phyloP scores from a whole-genome alignment of 192 early-diverging fungal genomes.

The Oehlia diaphana region DNA sequence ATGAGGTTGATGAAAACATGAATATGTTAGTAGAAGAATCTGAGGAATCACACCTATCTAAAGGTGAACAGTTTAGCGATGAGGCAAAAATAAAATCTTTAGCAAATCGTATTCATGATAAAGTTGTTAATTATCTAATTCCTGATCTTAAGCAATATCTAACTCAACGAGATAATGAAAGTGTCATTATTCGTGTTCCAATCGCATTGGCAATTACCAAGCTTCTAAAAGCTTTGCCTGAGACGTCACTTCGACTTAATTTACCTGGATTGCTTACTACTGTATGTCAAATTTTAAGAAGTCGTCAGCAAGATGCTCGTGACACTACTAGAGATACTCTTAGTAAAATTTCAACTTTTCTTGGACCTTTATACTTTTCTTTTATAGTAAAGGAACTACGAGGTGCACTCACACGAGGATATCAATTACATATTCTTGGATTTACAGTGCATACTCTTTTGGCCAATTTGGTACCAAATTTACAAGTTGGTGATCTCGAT shows the following conservation, averaged over 20 bases:
- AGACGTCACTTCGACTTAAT: slow-evolving; percentile 70
- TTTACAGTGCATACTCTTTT: slow-evolving; percentile 88
- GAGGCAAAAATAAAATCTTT: slow-evolving; percentile 39
- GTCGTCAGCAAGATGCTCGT: slow-evolving; percentile 79
- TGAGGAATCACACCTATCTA: slow-evolving; percentile 37
- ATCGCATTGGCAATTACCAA: slow-evolving; percentile 84
- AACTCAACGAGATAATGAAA: slow-evolving; percentile 70
- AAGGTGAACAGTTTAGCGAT: slow-evolving; percentile 36
- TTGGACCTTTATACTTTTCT: slow-evolving; percentile 81
- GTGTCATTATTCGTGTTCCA: slow-evolving; percentile 78
- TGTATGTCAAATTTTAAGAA: slow-evolving; percentile 84
- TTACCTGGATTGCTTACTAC: slow-evolving; percentile 86
- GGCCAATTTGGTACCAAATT: slow-evolving; percentile 57
- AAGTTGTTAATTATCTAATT: slow-evolving; percentile 73
- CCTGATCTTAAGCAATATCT: slow-evolving; percentile 82
- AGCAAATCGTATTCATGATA: slow-evolving; percentile 65
- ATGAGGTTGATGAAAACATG: slow-evolving; percentile 34
- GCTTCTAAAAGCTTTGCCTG: slow-evolving; percentile 80
- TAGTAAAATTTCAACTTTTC: slow-evolving; percentile 78
- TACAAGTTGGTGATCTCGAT: slow-evolving; percentile 75
- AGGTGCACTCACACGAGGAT: slow-evolving; percentile 76
- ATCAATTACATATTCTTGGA: slow-evolving; percentile 93
- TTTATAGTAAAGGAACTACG: slow-evolving; percentile 89
- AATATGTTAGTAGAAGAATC: slow-evolving; percentile 40
- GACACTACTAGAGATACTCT: slow-evolving; percentile 86